Evolutionary conservation across 2,329 filamentous ascomycete genomes (phyloP), one percentile per base, ranked within the genome.

Genomic region (Xylaria sp.): DNA sequence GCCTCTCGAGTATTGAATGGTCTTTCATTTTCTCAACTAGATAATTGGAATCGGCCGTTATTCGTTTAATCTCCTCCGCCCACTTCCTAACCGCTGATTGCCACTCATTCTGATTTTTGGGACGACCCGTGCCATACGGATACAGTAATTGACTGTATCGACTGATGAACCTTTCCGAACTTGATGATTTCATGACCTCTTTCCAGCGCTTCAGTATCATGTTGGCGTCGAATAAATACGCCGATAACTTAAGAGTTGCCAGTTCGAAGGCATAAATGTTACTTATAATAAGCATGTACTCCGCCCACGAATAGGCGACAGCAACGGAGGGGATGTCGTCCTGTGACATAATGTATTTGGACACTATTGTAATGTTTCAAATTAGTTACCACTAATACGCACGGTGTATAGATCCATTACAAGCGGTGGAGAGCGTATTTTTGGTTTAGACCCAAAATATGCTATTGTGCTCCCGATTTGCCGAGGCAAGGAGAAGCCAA

Each of bases 131-230:
- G 4, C 27, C 9, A 2, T 9, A 17, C n/a, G 55, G 55, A 32
- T 45, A 47, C 8, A 58, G 1, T 8, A n/a, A 45, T 4, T 12
- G 12, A 2, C 2, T 5, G 19, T 7, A 63, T 27, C 19, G 24
- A 17, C 27, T 56, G 30, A 51, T 56, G 27, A 56, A 56, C 39
- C n/a, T 39, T 8, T 63, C 51, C 1, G 32, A 11, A 2, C 11
- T 12, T 0, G 36, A 4, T 14, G n/a, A 1, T 1, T 2, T n/a
- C 4, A 17, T 2, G 36, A 36, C 6, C 0, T 12, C 7, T 4
- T 9, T 1, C 51, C n/a, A 27, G 27, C 36, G 36, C 2, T n/a
- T 36, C 1, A 63, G 30, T 19, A 63, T 24, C 30, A 39, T 4
- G n/a, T 19, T 56, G 27, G 30, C 19, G 2, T 63, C 61, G 19